Conservation (phyloP, 2,329 filamentous ascomycete species). For the Fusarium equiseti region DNA sequence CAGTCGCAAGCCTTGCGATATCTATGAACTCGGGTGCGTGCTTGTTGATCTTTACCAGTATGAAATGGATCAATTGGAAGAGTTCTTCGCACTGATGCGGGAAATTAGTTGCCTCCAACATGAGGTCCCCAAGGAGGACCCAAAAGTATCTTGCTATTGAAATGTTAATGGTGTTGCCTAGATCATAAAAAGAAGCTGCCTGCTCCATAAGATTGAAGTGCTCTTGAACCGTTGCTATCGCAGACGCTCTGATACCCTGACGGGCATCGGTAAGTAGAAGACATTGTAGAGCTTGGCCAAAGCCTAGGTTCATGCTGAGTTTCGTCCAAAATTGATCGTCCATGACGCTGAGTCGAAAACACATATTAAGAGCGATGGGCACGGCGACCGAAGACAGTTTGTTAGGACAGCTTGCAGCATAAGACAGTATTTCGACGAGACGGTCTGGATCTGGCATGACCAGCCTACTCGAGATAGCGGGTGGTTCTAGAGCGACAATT, state of each 20-base stretch:
- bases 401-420: slow-evolving; percentile 38
- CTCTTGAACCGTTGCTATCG: slow-evolving; percentile 52
- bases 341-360: slow-evolving; percentile 48
- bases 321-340: slow-evolving; percentile 49
- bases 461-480: slow-evolving; percentile 13
- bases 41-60: slow-evolving; percentile 54
- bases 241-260: slow-evolving; percentile 47
- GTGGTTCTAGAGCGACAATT: slow-evolving; percentile 26
- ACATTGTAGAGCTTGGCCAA: slow-evolving; percentile 41
- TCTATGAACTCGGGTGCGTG: slow-evolving; percentile 48
- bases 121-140: slow-evolving; percentile 50
- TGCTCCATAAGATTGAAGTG: slow-evolving; percentile 29
- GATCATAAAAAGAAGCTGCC: neutral
- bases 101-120: slow-evolving; percentile 50
- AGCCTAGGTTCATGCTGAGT: slow-evolving; percentile 37
- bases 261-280: slow-evolving; percentile 49
- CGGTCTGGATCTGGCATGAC: slow-evolving; percentile 37
- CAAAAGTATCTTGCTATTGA: slow-evolving; percentile 48
- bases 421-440: slow-evolving; percentile 47
- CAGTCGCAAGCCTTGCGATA: slow-evolving; percentile 48
- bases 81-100: slow-evolving; percentile 59
- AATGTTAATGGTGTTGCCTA: neutral
- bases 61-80: slow-evolving; percentile 56
- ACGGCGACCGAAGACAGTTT: slow-evolving; percentile 47
- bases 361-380: slow-evolving; percentile 44